Percentiles rank a stretch among this genome's conserved stretches.
phyloP scores from a whole-genome alignment of 805 yeast species.

The Teunomyces kruisii region DNA sequence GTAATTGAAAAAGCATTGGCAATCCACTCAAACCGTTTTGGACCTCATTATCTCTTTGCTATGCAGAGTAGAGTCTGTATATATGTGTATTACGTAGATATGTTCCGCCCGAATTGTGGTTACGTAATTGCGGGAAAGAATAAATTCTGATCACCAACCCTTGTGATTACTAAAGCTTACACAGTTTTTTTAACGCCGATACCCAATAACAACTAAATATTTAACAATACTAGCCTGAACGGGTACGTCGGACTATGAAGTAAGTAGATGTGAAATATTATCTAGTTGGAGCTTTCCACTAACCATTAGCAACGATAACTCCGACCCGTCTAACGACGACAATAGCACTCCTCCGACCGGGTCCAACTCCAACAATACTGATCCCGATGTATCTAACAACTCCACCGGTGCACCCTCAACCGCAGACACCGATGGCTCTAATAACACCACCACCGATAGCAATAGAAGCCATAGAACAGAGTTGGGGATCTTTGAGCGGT shows the following conservation, averaged over 20 bases:
- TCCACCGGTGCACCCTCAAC: not conserved
- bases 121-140: constrained; percentile 2
- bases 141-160: not conserved
- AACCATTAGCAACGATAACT: not conserved
- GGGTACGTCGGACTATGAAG: not conserved
- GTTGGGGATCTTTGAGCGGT: constrained; percentile 21
- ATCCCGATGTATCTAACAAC: not conserved
- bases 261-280: not conserved
- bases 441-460: not conserved
- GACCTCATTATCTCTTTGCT: too few relatives aligned
- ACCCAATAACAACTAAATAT: not conserved
- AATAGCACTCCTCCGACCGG: constrained; percentile 1
- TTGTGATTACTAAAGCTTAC: not conserved
- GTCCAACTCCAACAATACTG: not conserved
- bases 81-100: not conserved
- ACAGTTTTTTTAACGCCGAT: not conserved
- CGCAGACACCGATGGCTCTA: too few relatives aligned
- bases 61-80: not conserved
- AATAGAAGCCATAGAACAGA: constrained; percentile 8
- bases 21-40: too few relatives aligned
- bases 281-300: not conserved
- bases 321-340: not conserved
- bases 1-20: too few relatives aligned
- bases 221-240: not conserved
- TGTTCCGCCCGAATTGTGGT: not conserved